phyloP scores from a whole-genome alignment of 164 flowering plant genomes.

The Warburgia ugandensis region DNA sequence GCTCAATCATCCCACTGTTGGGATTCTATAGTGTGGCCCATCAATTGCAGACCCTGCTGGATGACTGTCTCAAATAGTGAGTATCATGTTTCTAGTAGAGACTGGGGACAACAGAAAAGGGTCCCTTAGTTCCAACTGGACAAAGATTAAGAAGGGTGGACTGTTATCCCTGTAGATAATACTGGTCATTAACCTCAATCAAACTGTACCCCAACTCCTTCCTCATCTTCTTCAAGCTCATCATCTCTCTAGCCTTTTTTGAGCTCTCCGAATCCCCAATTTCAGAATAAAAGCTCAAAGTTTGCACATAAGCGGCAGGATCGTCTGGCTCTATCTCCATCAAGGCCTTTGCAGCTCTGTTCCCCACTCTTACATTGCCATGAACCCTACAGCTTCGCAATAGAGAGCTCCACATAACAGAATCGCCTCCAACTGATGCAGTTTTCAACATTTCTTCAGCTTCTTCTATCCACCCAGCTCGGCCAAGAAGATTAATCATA shows the following conservation, averaged over 20 bases:
- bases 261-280: constrained; percentile 45
- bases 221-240: constrained; percentile 26
- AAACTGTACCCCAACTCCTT: constrained; percentile 51
- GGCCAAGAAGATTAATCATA: constrained; percentile 68
- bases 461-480: constrained; percentile 60
- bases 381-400: constrained; percentile 53
- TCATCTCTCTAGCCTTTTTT: constrained; percentile 33
- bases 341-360: constrained; percentile 40
- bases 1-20: too few species aligned
- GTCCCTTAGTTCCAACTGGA: too few species aligned
- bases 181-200: constrained; percentile 22
- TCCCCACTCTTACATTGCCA: constrained; percentile 40
- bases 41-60: too few species aligned
- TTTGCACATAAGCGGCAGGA: constrained; percentile 23
- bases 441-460: constrained; percentile 45
- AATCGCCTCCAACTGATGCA: constrained; percentile 24
- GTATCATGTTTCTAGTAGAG: too few species aligned
- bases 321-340: constrained; percentile 44
- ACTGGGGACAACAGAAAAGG: too few species aligned
- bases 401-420: constrained; percentile 60
- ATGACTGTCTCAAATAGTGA: too few species aligned
- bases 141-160: too few species aligned
- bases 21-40: too few species aligned
- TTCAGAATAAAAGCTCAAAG: constrained; percentile 42
- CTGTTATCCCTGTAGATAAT: neutral